Evolutionary conservation across 208 protist genomes (phyloP), one percentile per base, ranked within the genome.

Genomic region (Trypanosomatidae sp.): DNA sequence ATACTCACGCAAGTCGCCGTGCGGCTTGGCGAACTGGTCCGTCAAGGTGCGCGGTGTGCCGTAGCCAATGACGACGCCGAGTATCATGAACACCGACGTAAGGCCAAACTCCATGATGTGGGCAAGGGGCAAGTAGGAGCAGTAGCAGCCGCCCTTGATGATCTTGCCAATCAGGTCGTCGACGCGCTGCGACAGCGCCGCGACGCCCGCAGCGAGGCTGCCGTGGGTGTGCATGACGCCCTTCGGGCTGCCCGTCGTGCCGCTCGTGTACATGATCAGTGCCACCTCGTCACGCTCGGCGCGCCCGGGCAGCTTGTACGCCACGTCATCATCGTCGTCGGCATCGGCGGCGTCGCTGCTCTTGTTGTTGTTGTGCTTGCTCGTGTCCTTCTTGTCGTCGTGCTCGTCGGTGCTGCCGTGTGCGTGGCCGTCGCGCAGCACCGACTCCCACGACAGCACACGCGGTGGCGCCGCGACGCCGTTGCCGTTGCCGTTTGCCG

Each of bases 51-150:
- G 73, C 24, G 80, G 82, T 4, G 20, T 66, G 49, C 73, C 77
- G 51, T 88, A 94, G 33, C 70, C 68, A 40, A 92, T 52, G 4
- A 77, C 22, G 22, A 59, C 61, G 23, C 85, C 89, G 15, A 71
- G 60, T 3, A 45, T 38, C 4, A 96, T 38, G 30, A 94, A 63
- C 24, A 89, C 51, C 33, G 65, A 79, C 22, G 90, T 48, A n/a
- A 86, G 76, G n/a, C 53, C 61, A 24, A 93, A 70, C 65, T 96
- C 86, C 15, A 96, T 58, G 52, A 96, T 93, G 62, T 96, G 91
- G 15, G 88, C 91, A 3, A 95, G 53, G 4, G 91, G 91, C 6
- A 96, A 62, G 50, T 96, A 96, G 2, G 85, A 63, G 39, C 84
- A 69, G 53, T 93, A 91, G n/a, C 43, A 48, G 47, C 93, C 82